A percentile compares a stretch with the other conserved stretches of the same genome.
phyloP scores from a whole-genome alignment of 257 asterid species.

The Nicotiana sylvestris region DNA sequence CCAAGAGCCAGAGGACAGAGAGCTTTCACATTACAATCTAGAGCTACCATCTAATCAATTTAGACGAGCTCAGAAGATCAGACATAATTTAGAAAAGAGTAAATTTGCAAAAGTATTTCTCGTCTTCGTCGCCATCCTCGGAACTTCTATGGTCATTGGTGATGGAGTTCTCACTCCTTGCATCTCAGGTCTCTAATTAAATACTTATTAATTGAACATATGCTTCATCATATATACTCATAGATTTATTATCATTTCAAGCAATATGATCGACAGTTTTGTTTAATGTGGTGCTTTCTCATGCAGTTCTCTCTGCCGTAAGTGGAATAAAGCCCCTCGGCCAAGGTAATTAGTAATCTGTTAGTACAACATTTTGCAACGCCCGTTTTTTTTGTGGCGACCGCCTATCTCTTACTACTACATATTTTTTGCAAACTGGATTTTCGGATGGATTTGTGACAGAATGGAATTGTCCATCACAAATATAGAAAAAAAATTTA shows the following conservation, averaged over 20 bases:
- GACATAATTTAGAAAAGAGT: slow-evolving; percentile 47
- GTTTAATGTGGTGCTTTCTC: neutral
- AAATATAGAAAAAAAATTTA: no score
- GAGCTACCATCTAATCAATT: slow-evolving; percentile 45
- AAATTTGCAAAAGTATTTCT: slow-evolving; percentile 40
- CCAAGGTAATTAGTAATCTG: neutral
- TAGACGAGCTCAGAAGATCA: slow-evolving; percentile 44
- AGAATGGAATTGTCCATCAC: neutral
- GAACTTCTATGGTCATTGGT: slow-evolving; percentile 86
- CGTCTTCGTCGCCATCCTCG: slow-evolving; percentile 56
- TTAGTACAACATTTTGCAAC: neutral
- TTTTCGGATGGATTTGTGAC: neutral
- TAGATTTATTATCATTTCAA: neutral
- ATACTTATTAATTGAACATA: neutral
- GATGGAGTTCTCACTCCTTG: slow-evolving; percentile 81
- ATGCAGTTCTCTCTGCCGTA: slow-evolving; percentile 67
- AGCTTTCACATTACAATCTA: slow-evolving; percentile 50
- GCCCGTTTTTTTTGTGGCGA: neutral
- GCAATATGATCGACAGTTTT: neutral
- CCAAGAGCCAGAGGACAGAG: slow-evolving; percentile 58
- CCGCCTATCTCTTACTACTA: no score
- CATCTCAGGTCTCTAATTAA: slow-evolving; percentile 47
- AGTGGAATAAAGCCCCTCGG: slow-evolving; percentile 45
- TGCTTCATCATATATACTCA: neutral
- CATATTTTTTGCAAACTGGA: no score